Conservation (phyloP, 257 asterid genomes). For the Nicotiana paniculata region DNA sequence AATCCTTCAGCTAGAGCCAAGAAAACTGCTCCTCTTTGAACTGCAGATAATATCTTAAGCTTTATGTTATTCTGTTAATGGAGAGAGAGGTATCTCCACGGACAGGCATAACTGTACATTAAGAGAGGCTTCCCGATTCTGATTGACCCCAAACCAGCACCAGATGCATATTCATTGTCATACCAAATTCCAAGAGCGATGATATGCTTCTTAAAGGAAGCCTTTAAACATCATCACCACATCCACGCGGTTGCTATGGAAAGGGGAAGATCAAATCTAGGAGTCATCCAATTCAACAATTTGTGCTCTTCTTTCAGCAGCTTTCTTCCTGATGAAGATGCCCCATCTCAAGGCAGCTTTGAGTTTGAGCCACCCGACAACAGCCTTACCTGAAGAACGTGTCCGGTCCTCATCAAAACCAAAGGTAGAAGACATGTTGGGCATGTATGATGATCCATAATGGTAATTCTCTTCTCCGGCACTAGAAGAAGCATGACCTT, state of each 20-base stretch:
- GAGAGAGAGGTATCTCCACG: background rate
- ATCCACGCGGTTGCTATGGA: background rate
- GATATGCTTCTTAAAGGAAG: background rate
- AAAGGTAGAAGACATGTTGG: conserved; percentile 43
- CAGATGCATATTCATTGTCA: background rate
- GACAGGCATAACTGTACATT: conserved; percentile 21
- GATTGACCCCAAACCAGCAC: background rate
- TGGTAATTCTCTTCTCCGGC: conserved; percentile 41
- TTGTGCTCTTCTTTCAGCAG: conserved; percentile 94
- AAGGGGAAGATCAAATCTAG: conserved; percentile 12
- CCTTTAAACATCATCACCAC: background rate
- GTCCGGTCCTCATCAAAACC: conserved; percentile 49
- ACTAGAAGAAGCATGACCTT: conserved; percentile 37
- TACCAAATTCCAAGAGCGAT: background rate
- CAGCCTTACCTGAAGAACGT: conserved; percentile 94
- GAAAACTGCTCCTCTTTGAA: background rate
- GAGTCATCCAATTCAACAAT: conserved; percentile 71
- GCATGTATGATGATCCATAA: conserved; percentile 41
- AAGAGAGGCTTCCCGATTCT: conserved; percentile 11
- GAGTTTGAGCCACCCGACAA: conserved; percentile 95
- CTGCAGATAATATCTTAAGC: background rate
- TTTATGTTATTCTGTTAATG: conserved; percentile 1
- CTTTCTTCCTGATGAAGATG: conserved; percentile 81
- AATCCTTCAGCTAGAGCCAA: background rate
- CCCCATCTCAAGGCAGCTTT: conserved; percentile 99